Base-by-base conservation (phyloP, 1,284 basidiomycete species). In the Marasmius sp. region DNA sequence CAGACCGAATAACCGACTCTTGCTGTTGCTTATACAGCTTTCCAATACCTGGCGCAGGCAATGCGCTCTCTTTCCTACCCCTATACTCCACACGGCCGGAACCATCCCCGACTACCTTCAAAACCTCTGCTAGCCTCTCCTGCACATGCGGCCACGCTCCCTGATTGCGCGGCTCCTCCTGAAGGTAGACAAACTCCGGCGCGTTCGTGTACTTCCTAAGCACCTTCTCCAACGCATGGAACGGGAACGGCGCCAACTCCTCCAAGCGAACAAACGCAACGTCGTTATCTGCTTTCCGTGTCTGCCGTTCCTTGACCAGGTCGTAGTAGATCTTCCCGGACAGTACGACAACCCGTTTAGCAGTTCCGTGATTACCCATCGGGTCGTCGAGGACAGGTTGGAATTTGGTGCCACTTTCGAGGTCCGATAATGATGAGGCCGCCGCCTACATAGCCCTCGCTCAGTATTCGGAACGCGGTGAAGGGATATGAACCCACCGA, bases 281-380 rank as follows among this genome's bases (percentile, higher is more conserved):
- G 2, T 74, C 65, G 47, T 77, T 73, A n/a, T 81, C 75, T 22
- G 86, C 70, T 1, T 75, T 76, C 0, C 81, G 81, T 12, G 79
- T 74, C 48, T 82, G 72, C 3, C 93, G 83, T 61, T 89, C 85
- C 64, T 92, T 92, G 58, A 83, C 74, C 14, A 96, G 85, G 43
- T 95, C 92, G 73, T 95, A 95, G 76, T 93, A 95, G 10, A 95
- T 75, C 77, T 96, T 96, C 27, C 94, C 94, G 0, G 86, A 84
- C 61, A 93, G 73, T 38, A 89, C 69, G 14, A 89, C 77, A 4
- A 93, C 78, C 1, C 89, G 85, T 62, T 84, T 75, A 20, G 81
- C 80, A n/a, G 75, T 71, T 11, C 69, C 68, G 12, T 75, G 69
- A 53, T 81, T 72, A 1, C 71, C 69, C 8, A 74, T 62, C 2